Base-by-base conservation (phyloP, 2,329 filamentous ascomycete genomes). In the Fusarium sp. region DNA sequence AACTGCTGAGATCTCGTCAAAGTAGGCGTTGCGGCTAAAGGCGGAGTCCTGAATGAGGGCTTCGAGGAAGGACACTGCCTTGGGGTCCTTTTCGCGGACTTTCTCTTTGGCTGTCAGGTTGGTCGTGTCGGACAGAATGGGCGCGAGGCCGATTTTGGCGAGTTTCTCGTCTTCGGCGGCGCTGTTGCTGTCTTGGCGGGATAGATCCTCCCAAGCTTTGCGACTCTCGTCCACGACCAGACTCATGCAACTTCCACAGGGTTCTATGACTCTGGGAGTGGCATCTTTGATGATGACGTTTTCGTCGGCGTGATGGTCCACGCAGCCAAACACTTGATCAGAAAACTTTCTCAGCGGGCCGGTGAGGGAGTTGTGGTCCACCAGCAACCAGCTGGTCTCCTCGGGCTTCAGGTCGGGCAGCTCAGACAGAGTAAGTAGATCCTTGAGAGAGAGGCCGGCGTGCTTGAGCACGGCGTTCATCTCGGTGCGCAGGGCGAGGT, bases 241-340 rank as follows among this genome's bases (percentile, higher is more conserved):
- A 64, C 91, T 94, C 67, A 88, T 87, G 80, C 93, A 95, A 79
- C 92, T 95, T 6, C 93, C 94, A 60, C 86, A 86, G 57, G 87
- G 89, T 67, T 88, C 84, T 18, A 96, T 85, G 2, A 94, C 80
- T 16, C 92, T 85, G 1, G 90, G 88, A 7, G 85, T 78, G 0
- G 82, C 82, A 11, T 85, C 81, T 3, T 44, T 51, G 0, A 81
- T 79, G 0, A 94, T 82, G 7, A 77, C 81, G 7, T 82, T 78
- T 75, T 96, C 93, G 66, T 96, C 93, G 1, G 88, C 90, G 77
- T 96, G 94, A 79, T 96, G 93, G 79, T 96, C 93, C 57, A 96
- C 87, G 68, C 91, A 91, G 5, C 91, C 92, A 6, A 85, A 80
- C 0, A 95, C 86, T 9, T 83, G 81, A 5, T 76, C 65, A 0